Percentiles rank a stretch among this genome's conserved stretches.
Conservation (phyloP, 2,329 filamentous ascomycete species). For the Didymella pomorum region DNA sequence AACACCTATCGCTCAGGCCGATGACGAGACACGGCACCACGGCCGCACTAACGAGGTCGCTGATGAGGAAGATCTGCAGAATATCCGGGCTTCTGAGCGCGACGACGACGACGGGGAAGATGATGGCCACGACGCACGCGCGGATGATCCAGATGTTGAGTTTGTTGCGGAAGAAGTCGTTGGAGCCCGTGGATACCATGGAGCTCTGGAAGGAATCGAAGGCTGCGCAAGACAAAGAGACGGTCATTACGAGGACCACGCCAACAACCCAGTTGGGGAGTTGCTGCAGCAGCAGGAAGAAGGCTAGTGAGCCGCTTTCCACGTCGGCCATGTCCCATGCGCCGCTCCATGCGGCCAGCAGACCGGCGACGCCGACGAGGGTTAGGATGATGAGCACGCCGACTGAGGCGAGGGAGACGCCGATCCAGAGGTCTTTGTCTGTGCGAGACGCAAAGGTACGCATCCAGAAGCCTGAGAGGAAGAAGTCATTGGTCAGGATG, state of each 20-base stretch:
- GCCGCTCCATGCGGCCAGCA: slow-evolving; percentile 81
- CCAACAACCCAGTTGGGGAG: slow-evolving; percentile 84
- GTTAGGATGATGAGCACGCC: slow-evolving; percentile 72
- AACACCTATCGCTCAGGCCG: slow-evolving; percentile 70
- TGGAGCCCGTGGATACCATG: slow-evolving; percentile 85
- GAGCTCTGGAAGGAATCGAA: slow-evolving; percentile 84
- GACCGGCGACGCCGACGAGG: slow-evolving; percentile 74
- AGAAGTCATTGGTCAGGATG: slow-evolving; percentile 85
- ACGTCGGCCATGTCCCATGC: slow-evolving; percentile 70
- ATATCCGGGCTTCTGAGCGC: slow-evolving; percentile 77
- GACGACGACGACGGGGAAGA: slow-evolving; percentile 76
- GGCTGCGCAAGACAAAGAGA: slow-evolving; percentile 76
- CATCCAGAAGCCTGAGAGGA: slow-evolving; percentile 84
- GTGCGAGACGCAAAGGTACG: slow-evolving; percentile 82
- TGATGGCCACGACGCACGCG: slow-evolving; percentile 72
- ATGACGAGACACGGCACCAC: slow-evolving; percentile 77
- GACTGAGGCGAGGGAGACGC: slow-evolving; percentile 72
- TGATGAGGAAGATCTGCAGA: slow-evolving; percentile 83
- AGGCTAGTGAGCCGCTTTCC: slow-evolving; percentile 71
- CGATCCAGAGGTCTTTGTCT: slow-evolving; percentile 79
- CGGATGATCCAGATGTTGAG: slow-evolving; percentile 80
- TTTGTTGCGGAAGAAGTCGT: slow-evolving; percentile 84
- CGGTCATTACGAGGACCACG: slow-evolving; percentile 81
- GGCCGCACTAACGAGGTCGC: slow-evolving; percentile 78
- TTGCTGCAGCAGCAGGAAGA: slow-evolving; percentile 76